A percentile compares a stretch with the other conserved stretches of the same genome.
Evolutionary conservation across 2,329 filamentous ascomycete species (phyloP).

Genomic region (Didymella keratinophila): DNA sequence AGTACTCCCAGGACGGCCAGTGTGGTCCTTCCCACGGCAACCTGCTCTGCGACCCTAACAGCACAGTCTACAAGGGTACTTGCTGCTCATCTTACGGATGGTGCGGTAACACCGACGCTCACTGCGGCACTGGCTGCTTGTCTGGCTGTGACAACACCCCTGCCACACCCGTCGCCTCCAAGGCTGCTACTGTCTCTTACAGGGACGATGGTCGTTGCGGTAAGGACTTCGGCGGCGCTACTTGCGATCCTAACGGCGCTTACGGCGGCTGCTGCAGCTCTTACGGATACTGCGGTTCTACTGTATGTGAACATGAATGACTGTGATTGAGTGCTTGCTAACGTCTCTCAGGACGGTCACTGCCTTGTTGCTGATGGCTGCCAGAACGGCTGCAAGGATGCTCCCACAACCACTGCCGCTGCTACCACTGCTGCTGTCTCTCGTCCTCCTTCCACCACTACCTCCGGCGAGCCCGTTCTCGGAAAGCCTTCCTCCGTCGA

Average conservation of each 20-base stretch:
- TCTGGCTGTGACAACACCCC: conserved; percentile 41
- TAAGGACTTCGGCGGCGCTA: conserved; percentile 50
- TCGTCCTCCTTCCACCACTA: conserved; percentile 43
- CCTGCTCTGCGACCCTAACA: conserved; percentile 55
- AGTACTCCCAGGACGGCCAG: conserved; percentile 51
- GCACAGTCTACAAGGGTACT: conserved; percentile 54
- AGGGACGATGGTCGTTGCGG: conserved; percentile 53
- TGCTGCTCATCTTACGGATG: conserved; percentile 57
- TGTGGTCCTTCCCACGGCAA: conserved; percentile 52
- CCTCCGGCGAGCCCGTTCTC: conserved; percentile 49
- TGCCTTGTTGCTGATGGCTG: conserved; percentile 50
- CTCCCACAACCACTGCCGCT: conserved; percentile 15
- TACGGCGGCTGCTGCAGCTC: conserved; percentile 53
- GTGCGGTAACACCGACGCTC: conserved; percentile 55
- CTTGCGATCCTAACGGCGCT: conserved; percentile 50
- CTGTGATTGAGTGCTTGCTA: not conserved
- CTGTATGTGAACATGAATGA: conserved; percentile 11
- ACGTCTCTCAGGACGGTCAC: conserved; percentile 38
- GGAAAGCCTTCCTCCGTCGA: conserved; percentile 40
- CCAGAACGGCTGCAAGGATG: conserved; percentile 51
- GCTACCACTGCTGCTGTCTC: conserved; percentile 26
- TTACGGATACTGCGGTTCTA: conserved; percentile 48
- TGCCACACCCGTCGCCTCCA: conserved; percentile 17
- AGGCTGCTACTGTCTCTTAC: conserved; percentile 16
- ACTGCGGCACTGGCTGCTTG: conserved; percentile 50